phyloP scores from a whole-genome alignment of 1,139 yeast genomes.

The Pneumocystis canis region DNA sequence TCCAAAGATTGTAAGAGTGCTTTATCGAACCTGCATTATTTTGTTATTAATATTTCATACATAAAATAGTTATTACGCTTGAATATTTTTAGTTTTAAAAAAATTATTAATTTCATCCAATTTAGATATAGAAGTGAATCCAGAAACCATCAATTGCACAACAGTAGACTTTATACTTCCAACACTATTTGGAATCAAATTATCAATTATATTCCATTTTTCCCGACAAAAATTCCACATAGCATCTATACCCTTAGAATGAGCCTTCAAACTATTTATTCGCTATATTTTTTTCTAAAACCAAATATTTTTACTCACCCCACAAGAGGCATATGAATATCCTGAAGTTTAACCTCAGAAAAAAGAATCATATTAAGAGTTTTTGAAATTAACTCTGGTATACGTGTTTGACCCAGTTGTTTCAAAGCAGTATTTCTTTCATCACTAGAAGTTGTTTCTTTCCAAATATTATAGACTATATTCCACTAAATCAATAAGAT shows the following conservation, averaged over 20 bases:
- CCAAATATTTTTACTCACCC: slow-evolving; percentile 22
- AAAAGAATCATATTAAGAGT: slow-evolving; percentile 50
- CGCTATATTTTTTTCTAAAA: no score
- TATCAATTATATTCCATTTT: slow-evolving; percentile 58
- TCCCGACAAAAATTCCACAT: slow-evolving; percentile 62
- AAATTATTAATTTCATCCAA: slow-evolving; percentile 43
- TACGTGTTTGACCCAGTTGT: slow-evolving; percentile 56
- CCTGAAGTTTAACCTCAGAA: slow-evolving; percentile 61
- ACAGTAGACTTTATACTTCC: slow-evolving; percentile 58
- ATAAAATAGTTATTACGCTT: slow-evolving; percentile 24
- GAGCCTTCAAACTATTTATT: slow-evolving; percentile 43
- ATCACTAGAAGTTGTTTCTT: slow-evolving; percentile 50
- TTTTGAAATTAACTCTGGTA: slow-evolving; percentile 42
- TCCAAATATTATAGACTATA: slow-evolving; percentile 47
- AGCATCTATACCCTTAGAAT: slow-evolving; percentile 46
- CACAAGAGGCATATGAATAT: slow-evolving; percentile 60
- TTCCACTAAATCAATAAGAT: slow-evolving; percentile 31
- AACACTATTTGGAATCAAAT: slow-evolving; percentile 65
- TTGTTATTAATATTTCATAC: background rate
- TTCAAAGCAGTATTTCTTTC: slow-evolving; percentile 66
- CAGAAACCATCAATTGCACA: slow-evolving; percentile 45
- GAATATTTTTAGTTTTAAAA: slow-evolving; percentile 46
- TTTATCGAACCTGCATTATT: slow-evolving; percentile 39
- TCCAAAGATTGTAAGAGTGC: slow-evolving; percentile 60
- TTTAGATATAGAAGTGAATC: slow-evolving; percentile 49